Evolutionary conservation across 1,284 basidiomycete genomes (phyloP), one percentile per base, ranked within the genome.

Genomic region (Ceratobasidium sp.): DNA sequence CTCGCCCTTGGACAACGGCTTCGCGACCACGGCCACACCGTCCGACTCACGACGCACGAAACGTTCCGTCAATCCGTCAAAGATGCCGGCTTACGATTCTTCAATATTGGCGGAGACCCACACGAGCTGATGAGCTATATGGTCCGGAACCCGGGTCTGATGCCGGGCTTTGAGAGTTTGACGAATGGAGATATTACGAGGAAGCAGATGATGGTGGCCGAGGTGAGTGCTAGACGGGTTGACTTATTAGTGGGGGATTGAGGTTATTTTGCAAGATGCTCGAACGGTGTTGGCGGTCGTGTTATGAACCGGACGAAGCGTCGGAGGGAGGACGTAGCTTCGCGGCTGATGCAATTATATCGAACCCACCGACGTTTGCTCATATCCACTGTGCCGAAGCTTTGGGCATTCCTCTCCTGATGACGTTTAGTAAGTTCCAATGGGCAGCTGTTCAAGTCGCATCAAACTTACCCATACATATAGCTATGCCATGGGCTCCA

Each of bases 401-500:
- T 4, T 79, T 90, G 4, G 88, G 88, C 0, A 83, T 90, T 51
- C 89, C 89, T 0, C 80, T 89, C 8, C 81, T 87, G 41, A 80
- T 89, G 78, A 86, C 84, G 37, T 88, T 88, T 79, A 90, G 88
- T 88, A 74, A 78, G 87, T n/a, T 7, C 19, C 48, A 24, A 69
- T 61, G 2, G 2, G 43, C n/a, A 27, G 29, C 71, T 62, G 27
- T 62, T 53, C 22, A 41, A 74, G 14, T 66, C 66, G n/a, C 19
- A 34, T 64, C 27, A 39, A 16, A 56, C 1, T 27, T 59, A 48
- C 46, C 1, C 22, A 2, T 58, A 3, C 0, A 41, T 29, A 43
- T 46, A 89, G 88, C 88, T 0, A 91, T 91, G 90, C 90, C 89
- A 29, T 91, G 90, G 89, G 83, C 82, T 49, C 85, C 89, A 0